Conservation (phyloP, 176 grass and related monocot species). For the Luzula sylvatica region DNA sequence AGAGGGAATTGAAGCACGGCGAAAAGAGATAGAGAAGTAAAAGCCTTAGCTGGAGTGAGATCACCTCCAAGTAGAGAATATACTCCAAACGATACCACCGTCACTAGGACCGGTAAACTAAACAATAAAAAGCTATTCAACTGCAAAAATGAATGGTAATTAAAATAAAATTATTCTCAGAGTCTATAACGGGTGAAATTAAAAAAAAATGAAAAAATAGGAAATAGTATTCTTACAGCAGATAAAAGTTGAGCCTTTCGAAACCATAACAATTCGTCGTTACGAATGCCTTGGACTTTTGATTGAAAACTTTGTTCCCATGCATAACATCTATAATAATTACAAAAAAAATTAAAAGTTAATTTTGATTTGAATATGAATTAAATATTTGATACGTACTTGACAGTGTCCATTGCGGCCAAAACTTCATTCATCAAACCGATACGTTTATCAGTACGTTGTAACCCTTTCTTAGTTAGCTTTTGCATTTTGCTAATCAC, state of each 20-base stretch:
- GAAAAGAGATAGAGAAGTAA: constrained; percentile 96
- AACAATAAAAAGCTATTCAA: constrained; percentile 93
- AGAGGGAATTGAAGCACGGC: constrained; percentile 90
- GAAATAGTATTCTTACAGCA: constrained; percentile 50
- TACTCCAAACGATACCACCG: constrained; percentile 81
- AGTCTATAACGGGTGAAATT: background rate
- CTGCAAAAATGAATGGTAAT: constrained; percentile 53
- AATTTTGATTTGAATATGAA: background rate
- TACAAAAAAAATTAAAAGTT: background rate
- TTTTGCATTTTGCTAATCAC: constrained; percentile 98
- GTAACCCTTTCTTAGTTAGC: constrained; percentile 79
- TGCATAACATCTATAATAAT: constrained; percentile 98
- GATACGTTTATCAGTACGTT: constrained; percentile 97
- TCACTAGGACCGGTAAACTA: constrained; percentile 86
- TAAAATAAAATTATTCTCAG: constrained; percentile 3
- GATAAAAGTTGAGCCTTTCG: constrained; percentile 77
- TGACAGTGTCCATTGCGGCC: constrained; percentile 97
- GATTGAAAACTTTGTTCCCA: constrained; percentile 99
- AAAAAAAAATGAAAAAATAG: no score
- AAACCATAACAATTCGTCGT: constrained; percentile 97
- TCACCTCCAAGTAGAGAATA: constrained; percentile 89
- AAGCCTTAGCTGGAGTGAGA: constrained; percentile 93
- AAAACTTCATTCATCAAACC: constrained; percentile 98
- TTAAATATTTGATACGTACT: constrained; percentile 49
- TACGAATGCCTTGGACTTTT: constrained; percentile 79